Evolutionary conservation across 2,329 filamentous ascomycete species (phyloP).

Genomic region (Pseudodiploospora longispora): DNA sequence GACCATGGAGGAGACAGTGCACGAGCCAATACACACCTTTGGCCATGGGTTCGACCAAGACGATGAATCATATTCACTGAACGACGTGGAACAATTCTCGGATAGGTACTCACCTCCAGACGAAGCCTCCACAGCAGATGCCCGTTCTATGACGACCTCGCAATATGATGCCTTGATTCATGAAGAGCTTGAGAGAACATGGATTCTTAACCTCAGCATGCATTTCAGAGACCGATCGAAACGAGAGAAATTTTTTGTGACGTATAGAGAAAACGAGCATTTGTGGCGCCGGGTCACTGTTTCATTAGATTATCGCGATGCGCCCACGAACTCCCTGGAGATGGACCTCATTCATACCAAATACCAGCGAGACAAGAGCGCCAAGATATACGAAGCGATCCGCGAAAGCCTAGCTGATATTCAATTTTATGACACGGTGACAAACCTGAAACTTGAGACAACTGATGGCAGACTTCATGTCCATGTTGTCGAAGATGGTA

Average conservation of each 20-base stretch:
- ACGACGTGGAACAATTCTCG: background rate
- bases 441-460: constrained; percentile 89
- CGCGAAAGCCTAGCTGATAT: constrained; percentile 88
- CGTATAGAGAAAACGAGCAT: constrained; percentile 73
- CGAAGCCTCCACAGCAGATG: constrained; percentile 29
- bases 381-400: constrained; percentile 89
- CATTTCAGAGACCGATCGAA: constrained; percentile 90
- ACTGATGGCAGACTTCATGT: constrained; percentile 82
- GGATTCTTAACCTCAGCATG: constrained; percentile 98
- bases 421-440: constrained; percentile 92
- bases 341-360: constrained; percentile 68
- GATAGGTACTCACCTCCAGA: constrained; percentile 16
- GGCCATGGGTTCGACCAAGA: no score
- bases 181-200: constrained; percentile 75
- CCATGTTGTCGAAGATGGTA: constrained; percentile 94
- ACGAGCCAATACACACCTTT: no score
- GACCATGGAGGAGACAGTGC: no score
- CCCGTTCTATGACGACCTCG: constrained; percentile 41
- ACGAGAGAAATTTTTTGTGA: constrained; percentile 96
- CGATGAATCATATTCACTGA: no score
- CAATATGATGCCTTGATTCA: constrained; percentile 59
- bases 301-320: constrained; percentile 83
- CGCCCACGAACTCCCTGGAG: constrained; percentile 75
- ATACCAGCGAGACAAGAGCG: constrained; percentile 85
- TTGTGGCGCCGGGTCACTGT: constrained; percentile 85